These are phyloP conservation scores for Pestalotiopsis sp. DNA, from an alignment of 2,329 filamentous ascomycete genomes.

Conservation along the genomic window DNA sequence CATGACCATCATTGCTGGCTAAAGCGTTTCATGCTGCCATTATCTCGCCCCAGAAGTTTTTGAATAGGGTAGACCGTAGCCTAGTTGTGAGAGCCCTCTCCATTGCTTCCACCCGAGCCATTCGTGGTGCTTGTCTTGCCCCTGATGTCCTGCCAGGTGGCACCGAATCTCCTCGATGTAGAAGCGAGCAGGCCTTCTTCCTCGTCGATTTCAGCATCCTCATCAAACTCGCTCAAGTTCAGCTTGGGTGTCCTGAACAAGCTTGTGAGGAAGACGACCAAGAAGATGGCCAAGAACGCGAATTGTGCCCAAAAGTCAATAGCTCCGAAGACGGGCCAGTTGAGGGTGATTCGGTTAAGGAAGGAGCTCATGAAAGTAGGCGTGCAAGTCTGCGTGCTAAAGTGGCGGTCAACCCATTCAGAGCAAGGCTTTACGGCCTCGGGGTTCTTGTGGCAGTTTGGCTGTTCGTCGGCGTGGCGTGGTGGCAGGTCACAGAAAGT, in stretches of 20 bases:
- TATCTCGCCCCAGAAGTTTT: neutral
- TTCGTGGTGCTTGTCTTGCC: constrained; percentile 43
- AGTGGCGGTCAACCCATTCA: constrained; percentile 70
- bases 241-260: constrained; percentile 80
- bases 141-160: constrained; percentile 87
- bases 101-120: constrained; percentile 6
- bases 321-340: constrained; percentile 92
- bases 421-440: constrained; percentile 81
- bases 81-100: constrained; percentile 8
- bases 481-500: constrained; percentile 83
- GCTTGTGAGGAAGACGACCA: constrained; percentile 78
- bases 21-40: neutral
- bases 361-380: constrained; percentile 91
- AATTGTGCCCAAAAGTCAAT: constrained; percentile 98
- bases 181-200: constrained; percentile 89
- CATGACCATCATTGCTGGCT: neutral
- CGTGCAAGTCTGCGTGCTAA: constrained; percentile 82
- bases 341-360: constrained; percentile 87
- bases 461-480: constrained; percentile 63
- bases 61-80: neutral
- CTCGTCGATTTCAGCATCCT: constrained; percentile 88
- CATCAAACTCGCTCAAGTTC: constrained; percentile 77
- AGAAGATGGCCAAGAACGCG: constrained; percentile 80
- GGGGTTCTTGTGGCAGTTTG: constrained; percentile 73
- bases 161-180: constrained; percentile 79